phyloP scores from a whole-genome alignment of 2,329 filamentous ascomycete genomes.

The Arthroderma sp. region DNA sequence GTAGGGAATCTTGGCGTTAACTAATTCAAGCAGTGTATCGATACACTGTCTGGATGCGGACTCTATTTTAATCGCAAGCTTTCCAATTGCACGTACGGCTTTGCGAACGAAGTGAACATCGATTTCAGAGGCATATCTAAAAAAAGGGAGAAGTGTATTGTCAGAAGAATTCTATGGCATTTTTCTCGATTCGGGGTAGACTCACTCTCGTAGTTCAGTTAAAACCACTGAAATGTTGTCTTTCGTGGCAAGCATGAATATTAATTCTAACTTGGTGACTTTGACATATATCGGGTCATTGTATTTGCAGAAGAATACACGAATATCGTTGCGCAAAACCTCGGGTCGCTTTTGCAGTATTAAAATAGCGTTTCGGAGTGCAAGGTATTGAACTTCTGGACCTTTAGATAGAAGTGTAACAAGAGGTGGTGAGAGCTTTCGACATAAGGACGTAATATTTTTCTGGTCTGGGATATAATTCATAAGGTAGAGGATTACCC shows the following conservation, averaged over 20 bases:
- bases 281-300: constrained; percentile 99
- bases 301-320: constrained; percentile 99
- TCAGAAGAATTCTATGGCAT: background rate
- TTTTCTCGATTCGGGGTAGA: constrained; percentile 3
- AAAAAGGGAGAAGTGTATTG: background rate
- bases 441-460: constrained; percentile 72
- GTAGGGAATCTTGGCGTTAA: constrained; percentile 95
- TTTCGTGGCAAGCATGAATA: constrained; percentile 96
- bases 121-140: constrained; percentile 77
- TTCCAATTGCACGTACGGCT: constrained; percentile 91
- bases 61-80: constrained; percentile 97
- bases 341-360: constrained; percentile 89
- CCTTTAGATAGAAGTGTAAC: constrained; percentile 93
- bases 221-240: constrained; percentile 92
- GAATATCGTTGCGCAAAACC: constrained; percentile 87
- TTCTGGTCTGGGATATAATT: constrained; percentile 94
- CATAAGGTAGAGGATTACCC: constrained; percentile 94
- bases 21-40: constrained; percentile 78
- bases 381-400: constrained; percentile 95
- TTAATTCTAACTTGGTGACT: constrained; percentile 94
- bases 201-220: constrained; percentile 77
- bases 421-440: constrained; percentile 85
- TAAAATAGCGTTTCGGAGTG: constrained; percentile 79
- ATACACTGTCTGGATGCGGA: constrained; percentile 84
- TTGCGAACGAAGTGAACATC: constrained; percentile 98